Percentiles rank a stretch among this genome's conserved stretches.
Conservation (phyloP, 2,329 filamentous ascomycete genomes). For the Venturia pyrina region DNA sequence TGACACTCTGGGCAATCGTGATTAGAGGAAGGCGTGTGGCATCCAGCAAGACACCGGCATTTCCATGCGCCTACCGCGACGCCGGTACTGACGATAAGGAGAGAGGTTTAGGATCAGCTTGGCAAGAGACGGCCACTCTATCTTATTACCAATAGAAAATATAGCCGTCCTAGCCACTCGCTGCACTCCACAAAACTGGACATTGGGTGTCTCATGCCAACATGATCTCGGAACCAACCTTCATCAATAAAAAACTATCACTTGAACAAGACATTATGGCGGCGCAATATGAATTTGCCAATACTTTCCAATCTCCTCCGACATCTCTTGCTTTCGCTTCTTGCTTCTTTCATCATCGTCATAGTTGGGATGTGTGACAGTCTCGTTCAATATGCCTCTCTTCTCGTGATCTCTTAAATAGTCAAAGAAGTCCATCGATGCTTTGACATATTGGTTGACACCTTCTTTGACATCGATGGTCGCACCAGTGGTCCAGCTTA, state of each 20-base stretch:
- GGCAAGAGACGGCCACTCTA: no score
- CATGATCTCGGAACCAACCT: neutral
- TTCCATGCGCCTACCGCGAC: neutral
- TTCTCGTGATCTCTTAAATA: neutral
- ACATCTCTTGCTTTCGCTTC: conserved; percentile 5
- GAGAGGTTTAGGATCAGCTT: no score
- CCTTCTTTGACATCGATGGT: conserved; percentile 9
- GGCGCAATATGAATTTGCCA: conserved; percentile 13
- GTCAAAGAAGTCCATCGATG: conserved; percentile 1
- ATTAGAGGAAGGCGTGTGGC: neutral
- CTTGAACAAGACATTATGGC: neutral
- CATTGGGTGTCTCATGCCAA: no score
- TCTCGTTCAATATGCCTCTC: conserved; percentile 4
- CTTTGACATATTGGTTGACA: conserved; percentile 8
- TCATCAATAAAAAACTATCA: neutral
- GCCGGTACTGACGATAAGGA: no score
- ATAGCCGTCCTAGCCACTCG: no score
- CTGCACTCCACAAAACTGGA: no score
- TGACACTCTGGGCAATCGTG: neutral
- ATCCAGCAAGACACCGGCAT: neutral
- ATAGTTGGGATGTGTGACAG: conserved; percentile 6
- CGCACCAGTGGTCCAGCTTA: conserved; percentile 9
- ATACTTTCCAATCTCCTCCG: conserved; percentile 5
- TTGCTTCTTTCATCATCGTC: conserved; percentile 5
- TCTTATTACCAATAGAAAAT: no score